phyloP scores from a whole-genome alignment of 2,329 filamentous ascomycete species.

The Sporothrix humicola region DNA sequence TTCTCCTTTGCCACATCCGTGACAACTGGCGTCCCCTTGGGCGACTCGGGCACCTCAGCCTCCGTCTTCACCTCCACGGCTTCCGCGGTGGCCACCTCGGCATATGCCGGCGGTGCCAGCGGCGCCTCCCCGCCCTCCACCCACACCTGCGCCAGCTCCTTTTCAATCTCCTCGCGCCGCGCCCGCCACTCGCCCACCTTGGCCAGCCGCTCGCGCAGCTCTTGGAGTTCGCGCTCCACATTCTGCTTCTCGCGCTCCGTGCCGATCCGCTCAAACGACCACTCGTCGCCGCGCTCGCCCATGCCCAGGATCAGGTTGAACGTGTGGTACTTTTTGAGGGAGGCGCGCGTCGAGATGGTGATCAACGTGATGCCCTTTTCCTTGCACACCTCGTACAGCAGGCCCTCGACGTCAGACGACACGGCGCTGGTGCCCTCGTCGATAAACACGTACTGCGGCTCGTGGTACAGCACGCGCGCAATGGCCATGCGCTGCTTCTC shows the following conservation, averaged over 20 bases:
- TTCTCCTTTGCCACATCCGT: neutral
- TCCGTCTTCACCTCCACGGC: neutral
- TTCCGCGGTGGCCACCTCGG: constrained; percentile 38
- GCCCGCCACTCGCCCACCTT: constrained; percentile 85
- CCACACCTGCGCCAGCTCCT: constrained; percentile 72
- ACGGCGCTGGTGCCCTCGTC: constrained; percentile 97
- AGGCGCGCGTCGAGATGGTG: constrained; percentile 92
- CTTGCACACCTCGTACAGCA: constrained; percentile 92
- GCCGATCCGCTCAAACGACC: constrained; percentile 92
- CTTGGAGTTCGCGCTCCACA: constrained; percentile 87
- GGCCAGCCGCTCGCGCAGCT: constrained; percentile 77
- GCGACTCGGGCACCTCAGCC: neutral
- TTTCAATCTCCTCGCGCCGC: constrained; percentile 79
- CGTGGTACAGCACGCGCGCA: constrained; percentile 88
- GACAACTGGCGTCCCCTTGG: neutral
- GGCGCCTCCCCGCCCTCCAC: constrained; percentile 58
- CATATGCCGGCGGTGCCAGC: constrained; percentile 57
- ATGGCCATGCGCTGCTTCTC: constrained; percentile 97
- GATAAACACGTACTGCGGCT: constrained; percentile 90
- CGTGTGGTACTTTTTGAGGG: constrained; percentile 93
- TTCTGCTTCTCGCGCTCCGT: constrained; percentile 91
- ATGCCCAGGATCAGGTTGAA: constrained; percentile 86
- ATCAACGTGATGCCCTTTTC: constrained; percentile 93
- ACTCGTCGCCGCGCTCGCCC: constrained; percentile 80
- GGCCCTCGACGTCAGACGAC: constrained; percentile 88